Evolutionary conservation across 2,329 filamentous ascomycete genomes (phyloP).

Genomic region (Fusarium sp.): DNA sequence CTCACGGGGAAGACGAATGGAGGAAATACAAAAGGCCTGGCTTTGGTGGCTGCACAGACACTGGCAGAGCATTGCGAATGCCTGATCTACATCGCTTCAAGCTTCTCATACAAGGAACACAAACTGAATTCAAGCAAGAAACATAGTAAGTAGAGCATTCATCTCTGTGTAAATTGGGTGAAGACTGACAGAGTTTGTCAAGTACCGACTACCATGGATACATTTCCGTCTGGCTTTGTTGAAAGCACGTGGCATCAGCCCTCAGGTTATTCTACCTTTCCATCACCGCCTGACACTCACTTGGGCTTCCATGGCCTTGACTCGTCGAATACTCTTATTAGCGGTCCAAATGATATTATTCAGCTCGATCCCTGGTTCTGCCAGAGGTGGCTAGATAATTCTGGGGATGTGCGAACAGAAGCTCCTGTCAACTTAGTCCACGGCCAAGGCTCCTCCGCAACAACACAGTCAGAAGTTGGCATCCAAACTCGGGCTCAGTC

Average conservation of each 20-base stretch:
- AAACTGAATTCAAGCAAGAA: not conserved
- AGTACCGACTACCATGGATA: not conserved
- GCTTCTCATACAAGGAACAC: not conserved
- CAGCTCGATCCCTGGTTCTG: not conserved
- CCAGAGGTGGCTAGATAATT: not conserved
- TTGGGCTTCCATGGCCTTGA: not conserved
- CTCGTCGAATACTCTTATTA: fast-evolving
- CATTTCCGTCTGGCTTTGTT: not conserved
- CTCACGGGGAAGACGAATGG: not conserved
- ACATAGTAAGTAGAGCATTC: not conserved
- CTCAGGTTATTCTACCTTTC: not conserved
- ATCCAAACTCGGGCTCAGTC: not conserved
- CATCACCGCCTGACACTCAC: not conserved
- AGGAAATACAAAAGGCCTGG: not conserved
- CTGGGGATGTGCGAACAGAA: not conserved
- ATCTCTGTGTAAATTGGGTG: fast-evolving
- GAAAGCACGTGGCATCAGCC: not conserved
- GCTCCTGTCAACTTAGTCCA: not conserved
- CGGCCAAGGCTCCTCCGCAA: too few relatives aligned
- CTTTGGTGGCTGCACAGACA: not conserved
- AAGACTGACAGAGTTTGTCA: not conserved
- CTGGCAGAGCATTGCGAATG: not conserved
- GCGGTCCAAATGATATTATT: fast-evolving
- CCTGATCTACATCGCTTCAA: not conserved
- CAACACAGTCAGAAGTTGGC: too few relatives aligned